Conservation (phyloP, 2,329 filamentous ascomycete genomes). For the Aspergillus cejpii region DNA sequence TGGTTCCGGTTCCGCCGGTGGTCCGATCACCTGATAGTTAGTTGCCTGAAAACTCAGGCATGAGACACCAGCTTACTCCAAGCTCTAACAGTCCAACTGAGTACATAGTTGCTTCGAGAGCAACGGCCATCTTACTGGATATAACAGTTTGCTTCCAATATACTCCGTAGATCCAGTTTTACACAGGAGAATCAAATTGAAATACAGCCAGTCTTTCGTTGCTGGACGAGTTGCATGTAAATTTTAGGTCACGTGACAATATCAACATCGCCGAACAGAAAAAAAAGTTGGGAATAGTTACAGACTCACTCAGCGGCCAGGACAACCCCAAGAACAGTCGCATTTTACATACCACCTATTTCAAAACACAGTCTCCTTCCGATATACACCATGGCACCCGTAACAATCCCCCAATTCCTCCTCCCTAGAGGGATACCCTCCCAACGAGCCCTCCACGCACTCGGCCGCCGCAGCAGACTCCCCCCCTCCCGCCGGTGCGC, state of each 20-base stretch:
- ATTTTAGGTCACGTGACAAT: not conserved
- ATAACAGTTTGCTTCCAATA: no score
- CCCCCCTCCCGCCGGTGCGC: slow-evolving; percentile 21
- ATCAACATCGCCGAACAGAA: not conserved
- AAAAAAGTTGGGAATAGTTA: not conserved
- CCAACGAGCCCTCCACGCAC: slow-evolving; percentile 24
- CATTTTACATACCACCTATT: not conserved
- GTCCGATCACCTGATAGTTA: slow-evolving; percentile 10
- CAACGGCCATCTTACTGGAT: no score
- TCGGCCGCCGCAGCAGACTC: slow-evolving; percentile 17
- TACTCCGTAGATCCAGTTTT: no score
- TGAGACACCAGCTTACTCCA: no score
- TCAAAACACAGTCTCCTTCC: slow-evolving; percentile 7
- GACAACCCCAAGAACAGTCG: not conserved
- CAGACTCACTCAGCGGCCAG: not conserved
- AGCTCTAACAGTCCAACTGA: no score
- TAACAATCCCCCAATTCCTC: slow-evolving; percentile 58
- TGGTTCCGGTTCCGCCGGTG: slow-evolving; percentile 8
- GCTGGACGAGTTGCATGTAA: no score
- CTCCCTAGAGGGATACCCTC: slow-evolving; percentile 51
- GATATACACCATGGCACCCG: slow-evolving; percentile 13
- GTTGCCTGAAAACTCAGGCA: not conserved
- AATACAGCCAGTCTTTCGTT: no score
- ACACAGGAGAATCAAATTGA: no score
- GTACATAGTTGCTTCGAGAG: no score